Conservation (phyloP, 139 green algal species). For the Chlorokybus atmophyticus region DNA sequence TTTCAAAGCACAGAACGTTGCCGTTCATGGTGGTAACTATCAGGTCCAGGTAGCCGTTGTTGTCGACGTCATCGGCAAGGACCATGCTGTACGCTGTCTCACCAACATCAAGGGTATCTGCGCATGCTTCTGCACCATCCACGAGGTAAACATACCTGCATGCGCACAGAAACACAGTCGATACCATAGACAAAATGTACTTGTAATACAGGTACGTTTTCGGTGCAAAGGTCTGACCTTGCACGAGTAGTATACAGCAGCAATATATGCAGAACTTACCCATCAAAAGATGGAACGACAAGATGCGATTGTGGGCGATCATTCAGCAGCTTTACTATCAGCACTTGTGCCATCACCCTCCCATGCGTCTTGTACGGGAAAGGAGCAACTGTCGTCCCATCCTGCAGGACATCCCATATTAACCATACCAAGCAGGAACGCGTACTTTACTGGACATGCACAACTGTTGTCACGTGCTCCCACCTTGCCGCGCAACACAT, state of each 20-base stretch:
- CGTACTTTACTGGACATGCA: not conserved
- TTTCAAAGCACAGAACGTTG: conserved; percentile 77
- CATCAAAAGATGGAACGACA: conserved; percentile 75
- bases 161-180: no score
- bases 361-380: conserved; percentile 73
- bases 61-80: conserved; percentile 80
- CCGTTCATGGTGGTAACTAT: conserved; percentile 88
- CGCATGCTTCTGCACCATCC: conserved; percentile 59
- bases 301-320: conserved; percentile 21
- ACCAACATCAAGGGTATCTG: conserved; percentile 78
- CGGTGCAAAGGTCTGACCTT: no score
- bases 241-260: no score
- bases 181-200: no score
- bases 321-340: conserved; percentile 37
- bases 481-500: conserved; percentile 53
- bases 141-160: conserved; percentile 82
- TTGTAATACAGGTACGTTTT: no score
- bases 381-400: conserved; percentile 18
- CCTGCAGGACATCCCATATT: not conserved
- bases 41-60: conserved; percentile 51
- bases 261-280: no score
- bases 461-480: not conserved
- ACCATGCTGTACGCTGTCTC: conserved; percentile 76
- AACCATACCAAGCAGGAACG: not conserved
- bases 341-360: conserved; percentile 42